A percentile compares a stretch with the other conserved stretches of the same genome.
phyloP scores from a whole-genome alignment of 768 basidiomycete species.

The Kwoniella heveanensis region DNA sequence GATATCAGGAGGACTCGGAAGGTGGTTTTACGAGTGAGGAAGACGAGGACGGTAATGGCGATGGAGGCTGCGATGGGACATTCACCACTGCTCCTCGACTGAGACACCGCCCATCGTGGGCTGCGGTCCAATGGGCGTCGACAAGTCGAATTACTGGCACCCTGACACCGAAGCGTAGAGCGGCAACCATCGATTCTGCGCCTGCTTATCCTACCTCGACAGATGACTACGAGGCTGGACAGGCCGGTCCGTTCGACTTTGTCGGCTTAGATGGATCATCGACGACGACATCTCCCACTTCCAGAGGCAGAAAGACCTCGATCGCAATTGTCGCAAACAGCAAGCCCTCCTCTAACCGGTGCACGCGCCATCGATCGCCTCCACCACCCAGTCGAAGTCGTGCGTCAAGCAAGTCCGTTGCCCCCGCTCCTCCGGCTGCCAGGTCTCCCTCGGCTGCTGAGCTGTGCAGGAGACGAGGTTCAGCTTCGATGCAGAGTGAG shows the following conservation, averaged over 20 bases:
- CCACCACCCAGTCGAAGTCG: slow-evolving; percentile 12
- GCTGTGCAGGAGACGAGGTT: slow-evolving; percentile 20
- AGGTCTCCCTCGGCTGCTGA: slow-evolving; percentile 20
- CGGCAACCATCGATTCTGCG: neutral
- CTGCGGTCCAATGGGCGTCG: neutral
- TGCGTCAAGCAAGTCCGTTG: neutral
- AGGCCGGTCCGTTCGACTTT: neutral
- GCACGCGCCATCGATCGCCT: slow-evolving; percentile 22
- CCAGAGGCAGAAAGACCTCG: slow-evolving; percentile 19
- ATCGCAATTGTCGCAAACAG: slow-evolving; percentile 15
- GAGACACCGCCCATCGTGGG: slow-evolving; percentile 11
- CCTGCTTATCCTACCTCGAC: slow-evolving; percentile 12
- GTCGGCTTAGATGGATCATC: neutral
- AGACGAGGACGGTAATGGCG: neutral
- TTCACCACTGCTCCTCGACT: slow-evolving; percentile 5
- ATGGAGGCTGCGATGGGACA: neutral
- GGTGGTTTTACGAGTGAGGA: slow-evolving; percentile 26
- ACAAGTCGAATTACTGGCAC: neutral
- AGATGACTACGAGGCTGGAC: slow-evolving; percentile 14
- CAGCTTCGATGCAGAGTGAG: slow-evolving; percentile 3
- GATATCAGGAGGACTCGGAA: slow-evolving; percentile 26
- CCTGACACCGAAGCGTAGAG: slow-evolving; percentile 12
- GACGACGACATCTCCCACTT: neutral
- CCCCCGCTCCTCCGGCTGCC: slow-evolving; percentile 20
- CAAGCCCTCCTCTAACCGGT: slow-evolving; percentile 19